Conservation (phyloP, 2,329 filamentous ascomycete species). For the Pseudogymnoascus sp. region DNA sequence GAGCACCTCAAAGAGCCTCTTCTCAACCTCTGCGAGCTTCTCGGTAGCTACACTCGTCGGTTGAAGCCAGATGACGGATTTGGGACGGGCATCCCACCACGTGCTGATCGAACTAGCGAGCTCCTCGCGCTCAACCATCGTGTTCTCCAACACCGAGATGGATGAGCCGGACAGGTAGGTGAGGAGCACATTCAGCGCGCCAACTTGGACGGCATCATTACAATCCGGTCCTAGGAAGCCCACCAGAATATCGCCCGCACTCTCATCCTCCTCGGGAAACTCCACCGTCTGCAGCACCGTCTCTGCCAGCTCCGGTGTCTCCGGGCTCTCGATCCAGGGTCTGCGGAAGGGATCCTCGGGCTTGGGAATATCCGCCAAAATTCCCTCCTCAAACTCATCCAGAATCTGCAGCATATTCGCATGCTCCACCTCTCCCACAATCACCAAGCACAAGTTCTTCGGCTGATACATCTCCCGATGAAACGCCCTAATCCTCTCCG, state of each 20-base stretch:
- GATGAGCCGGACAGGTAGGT: slow-evolving; percentile 90
- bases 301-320: slow-evolving; percentile 62
- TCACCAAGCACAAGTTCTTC: slow-evolving; percentile 82
- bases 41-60: slow-evolving; percentile 81
- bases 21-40: slow-evolving; percentile 74
- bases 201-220: slow-evolving; percentile 57
- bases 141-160: slow-evolving; percentile 83
- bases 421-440: slow-evolving; percentile 89
- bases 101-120: slow-evolving; percentile 79
- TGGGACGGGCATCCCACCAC: slow-evolving; percentile 70
- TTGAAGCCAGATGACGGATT: slow-evolving; percentile 76
- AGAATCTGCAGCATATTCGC: slow-evolving; percentile 70
- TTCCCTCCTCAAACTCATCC: slow-evolving; percentile 80
- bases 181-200: slow-evolving; percentile 71
- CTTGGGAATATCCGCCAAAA: slow-evolving; percentile 72
- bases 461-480: slow-evolving; percentile 97
- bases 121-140: slow-evolving; percentile 86
- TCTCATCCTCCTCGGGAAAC: slow-evolving; percentile 95
- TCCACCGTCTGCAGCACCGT: slow-evolving; percentile 71
- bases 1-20: slow-evolving; percentile 75
- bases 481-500: slow-evolving; percentile 87
- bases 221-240: slow-evolving; percentile 81
- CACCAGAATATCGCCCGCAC: slow-evolving; percentile 77
- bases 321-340: slow-evolving; percentile 85
- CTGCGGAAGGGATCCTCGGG: slow-evolving; percentile 59